Evolutionary conservation across 768 basidiomycete genomes (phyloP).

Genomic region (Leccinum truebloodii): DNA sequence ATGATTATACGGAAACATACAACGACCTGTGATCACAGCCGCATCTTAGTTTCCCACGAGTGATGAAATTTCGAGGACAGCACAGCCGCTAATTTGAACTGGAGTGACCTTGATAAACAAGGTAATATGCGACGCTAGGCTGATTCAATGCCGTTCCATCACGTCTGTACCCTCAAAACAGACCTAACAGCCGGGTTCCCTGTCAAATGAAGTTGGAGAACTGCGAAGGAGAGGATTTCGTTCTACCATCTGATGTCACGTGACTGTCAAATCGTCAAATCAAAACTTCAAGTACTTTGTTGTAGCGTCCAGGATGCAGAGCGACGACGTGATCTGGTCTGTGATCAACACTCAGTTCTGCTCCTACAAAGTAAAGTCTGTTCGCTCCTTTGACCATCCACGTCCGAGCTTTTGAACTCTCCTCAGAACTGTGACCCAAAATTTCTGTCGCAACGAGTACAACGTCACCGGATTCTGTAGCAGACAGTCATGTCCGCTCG

Average conservation of each 20-base stretch:
- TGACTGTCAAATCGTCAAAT: slow-evolving; percentile 7
- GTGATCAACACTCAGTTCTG: slow-evolving; percentile 95
- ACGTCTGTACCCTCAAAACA: no score
- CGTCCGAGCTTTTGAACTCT: slow-evolving; percentile 12
- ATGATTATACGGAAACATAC: no score
- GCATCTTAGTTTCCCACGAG: no score
- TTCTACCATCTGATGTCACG: slow-evolving; percentile 7
- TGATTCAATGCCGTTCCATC: no score
- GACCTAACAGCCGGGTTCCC: no score
- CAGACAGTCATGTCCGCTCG: slow-evolving; percentile 95
- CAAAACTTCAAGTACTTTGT: neutral
- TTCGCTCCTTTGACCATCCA: slow-evolving; percentile 11
- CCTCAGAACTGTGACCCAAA: slow-evolving; percentile 86
- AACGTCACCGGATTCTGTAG: slow-evolving; percentile 97
- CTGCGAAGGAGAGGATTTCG: neutral
- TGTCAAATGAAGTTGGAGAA: no score
- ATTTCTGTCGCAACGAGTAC: slow-evolving; percentile 98
- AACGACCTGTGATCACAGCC: no score
- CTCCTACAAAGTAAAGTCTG: slow-evolving; percentile 99
- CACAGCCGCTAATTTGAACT: no score
- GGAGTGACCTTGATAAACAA: no score
- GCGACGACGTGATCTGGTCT: slow-evolving; percentile 99
- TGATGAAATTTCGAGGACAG: no score
- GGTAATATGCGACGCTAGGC: no score
- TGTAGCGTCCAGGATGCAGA: slow-evolving; percentile 58